Evolutionary conservation across 2,329 filamentous ascomycete genomes (phyloP).

Genomic region (Fusarium sp.): DNA sequence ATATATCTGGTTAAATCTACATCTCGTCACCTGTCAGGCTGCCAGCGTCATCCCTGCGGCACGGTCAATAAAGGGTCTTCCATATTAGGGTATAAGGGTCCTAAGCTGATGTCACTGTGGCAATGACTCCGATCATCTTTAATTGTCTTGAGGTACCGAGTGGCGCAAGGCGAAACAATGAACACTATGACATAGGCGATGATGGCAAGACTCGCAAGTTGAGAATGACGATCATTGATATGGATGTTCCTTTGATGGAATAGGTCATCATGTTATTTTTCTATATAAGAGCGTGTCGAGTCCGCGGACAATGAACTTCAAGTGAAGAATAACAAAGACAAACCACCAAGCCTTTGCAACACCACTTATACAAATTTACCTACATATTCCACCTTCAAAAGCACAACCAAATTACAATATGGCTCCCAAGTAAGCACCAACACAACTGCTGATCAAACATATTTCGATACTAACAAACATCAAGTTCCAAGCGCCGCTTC

Average conservation of each 20-base stretch:
- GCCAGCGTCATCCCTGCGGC: conserved; percentile 15
- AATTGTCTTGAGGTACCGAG: not conserved
- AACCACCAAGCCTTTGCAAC: fast-evolving
- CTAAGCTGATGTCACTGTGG: conserved; percentile 14
- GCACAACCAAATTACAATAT: not conserved
- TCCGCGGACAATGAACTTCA: fast-evolving
- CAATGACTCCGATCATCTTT: fast-evolving
- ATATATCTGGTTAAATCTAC: conserved; percentile 16
- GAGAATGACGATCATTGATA: not conserved
- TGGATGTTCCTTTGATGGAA: not conserved
- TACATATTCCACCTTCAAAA: not conserved
- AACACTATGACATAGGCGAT: not conserved
- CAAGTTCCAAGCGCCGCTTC: conserved; percentile 10
- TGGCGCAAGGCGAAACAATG: not conserved
- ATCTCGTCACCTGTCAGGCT: not conserved
- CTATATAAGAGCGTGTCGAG: not conserved
- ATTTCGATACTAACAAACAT: not conserved
- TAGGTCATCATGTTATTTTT: not conserved
- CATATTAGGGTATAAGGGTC: not conserved
- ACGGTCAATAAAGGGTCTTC: not conserved
- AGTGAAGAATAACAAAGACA: not conserved
- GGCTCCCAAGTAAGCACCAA: conserved; percentile 4
- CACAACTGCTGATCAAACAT: fast-evolving
- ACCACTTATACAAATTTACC: fast-evolving
- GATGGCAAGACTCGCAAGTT: not conserved